A percentile compares a stretch with the other conserved stretches of the same genome.
Evolutionary conservation across 2,329 filamentous ascomycete species (phyloP).

Genomic region (Colletotrichum sp.): DNA sequence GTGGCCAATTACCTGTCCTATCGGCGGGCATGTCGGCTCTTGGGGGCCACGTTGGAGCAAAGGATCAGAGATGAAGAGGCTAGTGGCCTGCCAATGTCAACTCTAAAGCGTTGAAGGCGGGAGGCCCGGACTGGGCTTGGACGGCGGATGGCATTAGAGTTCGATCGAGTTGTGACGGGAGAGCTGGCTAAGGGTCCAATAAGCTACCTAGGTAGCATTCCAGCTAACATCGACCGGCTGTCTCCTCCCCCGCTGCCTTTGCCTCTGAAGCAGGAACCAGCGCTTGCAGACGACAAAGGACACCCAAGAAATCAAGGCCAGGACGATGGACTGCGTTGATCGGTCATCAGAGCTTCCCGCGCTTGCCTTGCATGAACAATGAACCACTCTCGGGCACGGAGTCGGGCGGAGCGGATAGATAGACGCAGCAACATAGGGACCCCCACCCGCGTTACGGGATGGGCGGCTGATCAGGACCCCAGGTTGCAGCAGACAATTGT

Average conservation of each 20-base stretch:
- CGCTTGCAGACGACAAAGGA: not conserved
- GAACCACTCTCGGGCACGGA: not conserved
- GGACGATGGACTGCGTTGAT: not conserved
- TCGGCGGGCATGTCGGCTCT: not conserved
- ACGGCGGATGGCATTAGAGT: not conserved
- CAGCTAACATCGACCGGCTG: not conserved
- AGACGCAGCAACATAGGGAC: not conserved
- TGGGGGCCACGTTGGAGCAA: not conserved
- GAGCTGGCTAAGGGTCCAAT: not conserved
- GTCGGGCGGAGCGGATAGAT: not conserved
- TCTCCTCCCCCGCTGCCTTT: not conserved
- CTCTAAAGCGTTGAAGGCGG: constrained; percentile 5
- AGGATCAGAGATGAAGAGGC: not conserved
- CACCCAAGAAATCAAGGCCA: not conserved
- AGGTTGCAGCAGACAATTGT: not conserved
- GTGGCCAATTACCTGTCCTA: not conserved
- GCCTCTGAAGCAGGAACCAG: not conserved
- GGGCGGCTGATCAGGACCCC: not conserved
- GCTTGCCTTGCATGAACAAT: not conserved
- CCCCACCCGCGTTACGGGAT: not conserved
- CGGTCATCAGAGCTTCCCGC: not conserved
- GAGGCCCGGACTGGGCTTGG: constrained; percentile 1
- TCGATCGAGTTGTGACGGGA: not conserved
- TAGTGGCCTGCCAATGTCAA: not conserved
- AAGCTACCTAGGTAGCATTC: not conserved